phyloP scores from a whole-genome alignment of 441 rosid species.

The Brassica hybrid region DNA sequence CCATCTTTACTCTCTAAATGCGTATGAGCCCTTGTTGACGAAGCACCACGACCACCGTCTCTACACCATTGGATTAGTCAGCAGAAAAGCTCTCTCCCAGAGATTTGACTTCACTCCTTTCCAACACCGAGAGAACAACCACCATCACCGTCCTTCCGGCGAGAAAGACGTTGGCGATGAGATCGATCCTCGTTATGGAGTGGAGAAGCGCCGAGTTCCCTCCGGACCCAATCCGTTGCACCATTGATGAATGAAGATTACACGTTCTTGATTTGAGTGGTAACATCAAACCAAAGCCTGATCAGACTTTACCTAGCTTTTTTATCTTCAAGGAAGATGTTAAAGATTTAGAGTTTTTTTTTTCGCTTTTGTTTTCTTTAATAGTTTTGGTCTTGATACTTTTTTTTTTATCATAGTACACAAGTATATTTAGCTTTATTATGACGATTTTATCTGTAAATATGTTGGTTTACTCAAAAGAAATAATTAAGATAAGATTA shows the following conservation, averaged over 20 bases:
- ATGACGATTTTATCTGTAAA: constrained; percentile 20
- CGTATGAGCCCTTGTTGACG: constrained; percentile 16
- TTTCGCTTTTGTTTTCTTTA: neutral
- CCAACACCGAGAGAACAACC: constrained; percentile 36
- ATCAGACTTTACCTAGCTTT: neutral
- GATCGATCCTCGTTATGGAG: constrained; percentile 86
- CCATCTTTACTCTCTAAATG: constrained; percentile 23
- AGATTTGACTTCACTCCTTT: constrained; percentile 70
- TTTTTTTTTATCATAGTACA: constrained; percentile 8
- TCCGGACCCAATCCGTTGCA: constrained; percentile 94
- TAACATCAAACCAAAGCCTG: too few relatives aligned
- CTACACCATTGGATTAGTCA: constrained; percentile 36
- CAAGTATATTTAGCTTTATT: constrained; percentile 14
- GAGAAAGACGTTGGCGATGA: constrained; percentile 38
- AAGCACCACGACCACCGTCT: constrained; percentile 18
- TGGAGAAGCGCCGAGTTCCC: constrained; percentile 87
- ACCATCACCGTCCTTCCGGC: constrained; percentile 24
- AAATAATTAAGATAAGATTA: neutral
- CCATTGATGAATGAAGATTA: constrained; percentile 51
- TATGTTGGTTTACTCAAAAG: constrained; percentile 22
- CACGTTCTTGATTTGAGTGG: neutral
- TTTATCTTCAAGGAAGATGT: neutral
- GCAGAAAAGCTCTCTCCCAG: constrained; percentile 57
- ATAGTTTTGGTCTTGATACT: constrained; percentile 16
- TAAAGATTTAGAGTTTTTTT: constrained; percentile 1